A percentile compares a stretch with the other conserved stretches of the same genome.
Evolutionary conservation across 805 yeast species (phyloP).

Genomic region (Diddensiella santjacobensis): DNA sequence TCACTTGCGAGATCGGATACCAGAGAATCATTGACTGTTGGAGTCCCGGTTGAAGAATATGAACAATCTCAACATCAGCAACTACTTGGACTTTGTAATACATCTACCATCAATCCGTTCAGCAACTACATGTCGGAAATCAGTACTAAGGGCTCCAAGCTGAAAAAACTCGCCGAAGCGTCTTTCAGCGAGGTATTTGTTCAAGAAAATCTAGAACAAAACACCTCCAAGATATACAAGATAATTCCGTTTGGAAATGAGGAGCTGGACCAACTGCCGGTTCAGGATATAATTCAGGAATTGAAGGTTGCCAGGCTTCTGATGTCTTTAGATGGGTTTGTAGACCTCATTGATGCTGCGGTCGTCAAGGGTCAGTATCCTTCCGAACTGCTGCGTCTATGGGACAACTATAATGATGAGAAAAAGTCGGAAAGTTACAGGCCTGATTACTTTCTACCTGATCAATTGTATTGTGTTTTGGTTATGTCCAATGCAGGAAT

Average conservation of each 20-base stretch:
- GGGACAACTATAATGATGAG: slow-evolving; percentile 40
- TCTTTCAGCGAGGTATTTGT: slow-evolving; percentile 45
- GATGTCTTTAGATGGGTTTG: slow-evolving; percentile 43
- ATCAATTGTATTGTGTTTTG: slow-evolving; percentile 36
- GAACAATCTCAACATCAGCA: slow-evolving; percentile 33
- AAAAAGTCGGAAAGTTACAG: slow-evolving; percentile 36
- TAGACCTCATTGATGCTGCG: slow-evolving; percentile 40
- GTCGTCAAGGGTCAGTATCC: slow-evolving; percentile 49
- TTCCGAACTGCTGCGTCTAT: slow-evolving; percentile 36
- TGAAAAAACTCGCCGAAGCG: slow-evolving; percentile 46
- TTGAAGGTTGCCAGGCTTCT: slow-evolving; percentile 41
- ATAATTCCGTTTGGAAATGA: slow-evolving; percentile 51
- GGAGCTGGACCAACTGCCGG: slow-evolving; percentile 39
- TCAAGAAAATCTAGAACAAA: slow-evolving; percentile 25
- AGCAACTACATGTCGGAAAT: slow-evolving; percentile 28
- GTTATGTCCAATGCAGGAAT: slow-evolving; percentile 36
- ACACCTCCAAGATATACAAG: slow-evolving; percentile 41
- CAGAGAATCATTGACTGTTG: slow-evolving; percentile 25
- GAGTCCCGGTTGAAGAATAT: slow-evolving; percentile 36
- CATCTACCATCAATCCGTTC: slow-evolving; percentile 34
- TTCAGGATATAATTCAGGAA: slow-evolving; percentile 46
- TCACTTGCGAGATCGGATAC: slow-evolving; percentile 33
- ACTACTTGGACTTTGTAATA: slow-evolving; percentile 38
- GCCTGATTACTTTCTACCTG: slow-evolving; percentile 37
- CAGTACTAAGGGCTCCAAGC: slow-evolving; percentile 21